Evolutionary conservation across 73 alveolate genomes (phyloP).

Genomic region (Uronychia setigera): DNA sequence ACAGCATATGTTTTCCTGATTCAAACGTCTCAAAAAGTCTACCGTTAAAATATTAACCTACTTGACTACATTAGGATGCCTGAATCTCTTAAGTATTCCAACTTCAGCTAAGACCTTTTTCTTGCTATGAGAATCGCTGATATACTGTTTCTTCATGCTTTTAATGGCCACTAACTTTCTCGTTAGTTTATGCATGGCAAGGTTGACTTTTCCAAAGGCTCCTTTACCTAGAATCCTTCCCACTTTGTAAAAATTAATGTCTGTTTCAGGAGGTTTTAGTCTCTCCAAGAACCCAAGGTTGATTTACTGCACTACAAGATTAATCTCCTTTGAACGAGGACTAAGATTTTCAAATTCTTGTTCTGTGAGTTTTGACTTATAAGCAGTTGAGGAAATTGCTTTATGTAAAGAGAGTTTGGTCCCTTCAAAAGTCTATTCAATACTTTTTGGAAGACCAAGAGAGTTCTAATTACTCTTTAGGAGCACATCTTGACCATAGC

Average conservation of each 20-base stretch:
- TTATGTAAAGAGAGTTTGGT: not conserved
- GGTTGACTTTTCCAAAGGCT: conserved; percentile 70
- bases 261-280: conserved; percentile 7
- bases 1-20: conserved; percentile 3
- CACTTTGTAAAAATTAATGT: conserved; percentile 54
- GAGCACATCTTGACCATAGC: not conserved
- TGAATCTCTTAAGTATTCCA: conserved; percentile 56
- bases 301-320: not conserved
- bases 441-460: not conserved
- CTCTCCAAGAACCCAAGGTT: not conserved
- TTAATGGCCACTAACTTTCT: conserved; percentile 68
- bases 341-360: not conserved
- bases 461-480: not conserved
- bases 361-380: not conserved
- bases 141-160: conserved; percentile 51
- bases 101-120: conserved; percentile 70
- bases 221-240: conserved; percentile 70
- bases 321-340: not conserved
- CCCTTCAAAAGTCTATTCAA: not conserved
- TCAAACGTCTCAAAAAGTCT: conserved; percentile 4
- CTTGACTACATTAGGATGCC: conserved; percentile 45
- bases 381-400: not conserved
- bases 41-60: not conserved
- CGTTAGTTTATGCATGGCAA: conserved; percentile 64
- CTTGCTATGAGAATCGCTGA: conserved; percentile 51